Base-by-base conservation (phyloP, 371 early-diverging fungal species). In the Mortierella sp. region DNA sequence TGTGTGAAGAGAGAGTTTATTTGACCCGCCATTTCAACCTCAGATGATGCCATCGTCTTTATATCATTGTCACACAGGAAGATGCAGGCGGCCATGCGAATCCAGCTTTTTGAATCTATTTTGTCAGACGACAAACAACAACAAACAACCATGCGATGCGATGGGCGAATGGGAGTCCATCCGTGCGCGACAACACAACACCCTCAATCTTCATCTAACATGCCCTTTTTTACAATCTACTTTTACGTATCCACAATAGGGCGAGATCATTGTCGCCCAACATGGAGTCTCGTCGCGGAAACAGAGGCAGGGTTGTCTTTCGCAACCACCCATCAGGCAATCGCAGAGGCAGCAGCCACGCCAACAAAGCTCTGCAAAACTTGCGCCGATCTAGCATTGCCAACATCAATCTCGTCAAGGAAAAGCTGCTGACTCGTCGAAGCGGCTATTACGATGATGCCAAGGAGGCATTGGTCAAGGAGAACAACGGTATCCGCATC, bases 401-500 rank as follows among this genome's bases (percentile, higher is more conserved):
- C 71, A 86, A 83, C 73, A 83, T 83, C 71, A 83, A 83, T 57
- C 34, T 77, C 5, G 78, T 86, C 70, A 78, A 74, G 44, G 77
- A 81, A 13, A 86, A 81, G 59, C 51, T 86, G 1, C 61, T 86
- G 16, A 73, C 82, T 4, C 75, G 86, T 21, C 70, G 79, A n/a
- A 81, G 79, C n/a, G 74, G 57, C 1, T 69, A 59, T 61, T 86
- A 87, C 31, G 92, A 92, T 59, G 92, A 91, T 74, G 91, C 92
- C 69, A 87, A 88, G 50, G 90, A 91, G 77, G 91, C 87, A 5
- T 67, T 93, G n/a, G 87, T 92, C 31, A 88, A 90, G 57, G 93
- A 93, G 78, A 91, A 89, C 61, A 92, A 92, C 14, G 93, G 93
- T 77, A 80, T 92, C 14, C 87, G 93, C 69, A 89, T 92, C 31